Evolutionary conservation across 257 asterid species (phyloP).

Genomic region (Solanum stenotomum): DNA sequence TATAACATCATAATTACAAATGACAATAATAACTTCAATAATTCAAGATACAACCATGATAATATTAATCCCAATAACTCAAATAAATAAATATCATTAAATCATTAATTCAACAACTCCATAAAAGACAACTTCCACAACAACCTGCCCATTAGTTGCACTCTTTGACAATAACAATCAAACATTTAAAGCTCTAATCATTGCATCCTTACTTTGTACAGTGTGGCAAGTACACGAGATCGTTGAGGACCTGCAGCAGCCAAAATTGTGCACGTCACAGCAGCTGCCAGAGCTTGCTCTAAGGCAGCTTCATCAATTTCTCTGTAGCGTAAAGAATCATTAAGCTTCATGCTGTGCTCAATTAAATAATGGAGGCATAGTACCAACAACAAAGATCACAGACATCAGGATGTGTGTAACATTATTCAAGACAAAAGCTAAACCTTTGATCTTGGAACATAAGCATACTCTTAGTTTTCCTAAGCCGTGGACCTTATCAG

Average conservation of each 20-base stretch:
- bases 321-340: slow-evolving; percentile 29
- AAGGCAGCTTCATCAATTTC: slow-evolving; percentile 90
- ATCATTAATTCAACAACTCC: not conserved
- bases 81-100: not conserved
- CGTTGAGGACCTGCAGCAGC: slow-evolving; percentile 98
- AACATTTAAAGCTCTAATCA: not conserved
- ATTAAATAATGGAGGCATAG: not conserved
- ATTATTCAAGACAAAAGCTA: not conserved
- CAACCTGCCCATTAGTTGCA: not conserved
- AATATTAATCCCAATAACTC: not conserved
- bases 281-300: slow-evolving; percentile 88
- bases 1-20: not conserved
- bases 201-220: slow-evolving; percentile 58
- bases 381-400: not conserved
- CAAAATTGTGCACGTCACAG: slow-evolving; percentile 90
- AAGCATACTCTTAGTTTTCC: not conserved
- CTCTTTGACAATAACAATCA: not conserved
- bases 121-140: not conserved
- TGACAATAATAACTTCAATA: not conserved
- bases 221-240: slow-evolving; percentile 93
- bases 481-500: not conserved
- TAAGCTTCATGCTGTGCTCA: not conserved
- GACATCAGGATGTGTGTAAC: not conserved
- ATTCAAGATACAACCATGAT: not conserved
- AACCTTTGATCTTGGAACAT: not conserved